These are phyloP conservation scores for Tolypocladium pustulatum DNA, from an alignment of 2,329 filamentous ascomycete species.

Conservation along the genomic window DNA sequence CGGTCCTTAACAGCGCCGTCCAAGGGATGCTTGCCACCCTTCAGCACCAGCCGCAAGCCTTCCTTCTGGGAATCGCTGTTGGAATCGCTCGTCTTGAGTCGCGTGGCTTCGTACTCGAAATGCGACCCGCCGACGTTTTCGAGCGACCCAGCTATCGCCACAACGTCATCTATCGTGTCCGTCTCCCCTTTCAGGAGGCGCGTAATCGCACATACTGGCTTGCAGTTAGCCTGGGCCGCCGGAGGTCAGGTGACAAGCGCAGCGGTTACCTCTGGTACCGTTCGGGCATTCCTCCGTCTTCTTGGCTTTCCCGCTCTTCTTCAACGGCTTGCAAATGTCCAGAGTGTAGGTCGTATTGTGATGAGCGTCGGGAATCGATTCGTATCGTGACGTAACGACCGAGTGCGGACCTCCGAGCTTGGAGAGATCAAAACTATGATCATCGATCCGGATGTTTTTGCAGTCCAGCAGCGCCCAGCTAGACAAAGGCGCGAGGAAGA, in stretches of 20 bases:
- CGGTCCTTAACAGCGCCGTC: conserved; percentile 39
- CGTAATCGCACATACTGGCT: conserved; percentile 64
- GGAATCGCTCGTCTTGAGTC: conserved; percentile 54
- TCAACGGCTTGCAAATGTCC: conserved; percentile 62
- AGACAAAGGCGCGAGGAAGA: conserved; percentile 25
- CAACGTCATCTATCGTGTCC: conserved; percentile 43
- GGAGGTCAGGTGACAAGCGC: not conserved
- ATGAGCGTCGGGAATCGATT: conserved; percentile 38
- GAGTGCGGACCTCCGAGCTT: conserved; percentile 57
- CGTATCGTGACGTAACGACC: conserved; percentile 48
- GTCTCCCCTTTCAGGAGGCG: conserved; percentile 40
- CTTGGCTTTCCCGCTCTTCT: conserved; percentile 44
- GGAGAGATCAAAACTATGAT: conserved; percentile 52
- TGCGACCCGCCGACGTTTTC: conserved; percentile 42
- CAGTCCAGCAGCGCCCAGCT: conserved; percentile 47
- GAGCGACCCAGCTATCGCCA: conserved; percentile 67
- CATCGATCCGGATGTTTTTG: conserved; percentile 47
- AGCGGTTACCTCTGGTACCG: conserved; percentile 50
- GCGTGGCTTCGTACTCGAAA: conserved; percentile 55
- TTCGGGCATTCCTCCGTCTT: conserved; percentile 54
- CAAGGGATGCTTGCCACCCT: conserved; percentile 44
- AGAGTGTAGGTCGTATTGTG: conserved; percentile 72
- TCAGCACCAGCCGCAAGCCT: conserved; percentile 60
- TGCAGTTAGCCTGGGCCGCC: not conserved
- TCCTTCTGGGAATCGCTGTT: conserved; percentile 57